Evolutionary conservation across 352 stramenopile species (phyloP).

Genomic region (Phytophthora palmivora): DNA sequence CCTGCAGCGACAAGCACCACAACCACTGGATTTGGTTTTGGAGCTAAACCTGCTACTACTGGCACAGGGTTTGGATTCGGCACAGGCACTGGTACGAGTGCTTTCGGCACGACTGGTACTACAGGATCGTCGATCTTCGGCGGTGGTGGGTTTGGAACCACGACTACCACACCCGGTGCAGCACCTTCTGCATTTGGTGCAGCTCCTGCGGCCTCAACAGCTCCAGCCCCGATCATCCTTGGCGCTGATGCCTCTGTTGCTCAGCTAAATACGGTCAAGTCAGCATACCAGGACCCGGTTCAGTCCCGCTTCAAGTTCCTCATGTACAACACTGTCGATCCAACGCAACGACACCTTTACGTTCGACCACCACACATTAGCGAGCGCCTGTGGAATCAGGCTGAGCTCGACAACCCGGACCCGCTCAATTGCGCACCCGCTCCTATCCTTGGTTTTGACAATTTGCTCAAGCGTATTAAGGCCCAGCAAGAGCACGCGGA

Average conservation of each 20-base stretch:
- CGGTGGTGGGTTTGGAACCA: slow-evolving; percentile 45
- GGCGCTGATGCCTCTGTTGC: slow-evolving; percentile 78
- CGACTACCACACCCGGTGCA: slow-evolving; percentile 22
- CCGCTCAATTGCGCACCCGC: slow-evolving; percentile 80
- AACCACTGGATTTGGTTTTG: slow-evolving; percentile 43
- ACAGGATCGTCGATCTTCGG: slow-evolving; percentile 41
- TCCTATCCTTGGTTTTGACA: slow-evolving; percentile 79
- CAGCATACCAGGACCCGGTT: slow-evolving; percentile 81
- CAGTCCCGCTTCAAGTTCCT: slow-evolving; percentile 92
- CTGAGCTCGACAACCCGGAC: slow-evolving; percentile 88
- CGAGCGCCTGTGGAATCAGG: slow-evolving; percentile 86
- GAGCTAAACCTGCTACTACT: slow-evolving; percentile 30
- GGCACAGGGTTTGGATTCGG: slow-evolving; percentile 45
- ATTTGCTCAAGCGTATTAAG: slow-evolving; percentile 85
- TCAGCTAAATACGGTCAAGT: slow-evolving; percentile 84
- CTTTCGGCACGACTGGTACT: slow-evolving; percentile 23
- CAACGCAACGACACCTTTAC: slow-evolving; percentile 83
- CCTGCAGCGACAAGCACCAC: slow-evolving; percentile 34
- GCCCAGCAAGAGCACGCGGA: slow-evolving; percentile 81
- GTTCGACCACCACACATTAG: slow-evolving; percentile 81
- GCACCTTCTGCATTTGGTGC: slow-evolving; percentile 37
- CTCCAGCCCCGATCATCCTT: slow-evolving; percentile 74
- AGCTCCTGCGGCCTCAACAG: slow-evolving; percentile 42
- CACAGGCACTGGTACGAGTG: slow-evolving; percentile 24
- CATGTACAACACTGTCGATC: slow-evolving; percentile 91